A percentile compares a stretch with the other conserved stretches of the same genome.
Evolutionary conservation across 78 protist species (phyloP).

Genomic region (Dictyostelium capitatum): DNA sequence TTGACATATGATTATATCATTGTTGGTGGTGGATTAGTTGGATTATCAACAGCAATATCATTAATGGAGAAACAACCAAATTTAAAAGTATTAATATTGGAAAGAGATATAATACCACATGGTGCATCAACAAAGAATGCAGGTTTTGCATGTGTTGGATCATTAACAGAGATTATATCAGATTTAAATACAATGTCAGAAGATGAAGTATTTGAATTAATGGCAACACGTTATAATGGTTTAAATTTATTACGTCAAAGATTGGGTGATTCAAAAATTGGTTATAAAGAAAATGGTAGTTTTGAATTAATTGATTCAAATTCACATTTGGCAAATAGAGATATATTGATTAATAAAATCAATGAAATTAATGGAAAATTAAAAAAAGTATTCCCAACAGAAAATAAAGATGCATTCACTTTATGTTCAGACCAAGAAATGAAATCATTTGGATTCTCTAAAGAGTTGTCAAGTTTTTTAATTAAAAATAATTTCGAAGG

Average conservation of each 20-base stretch:
- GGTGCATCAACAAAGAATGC: conserved; percentile 54
- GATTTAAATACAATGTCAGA: conserved; percentile 25
- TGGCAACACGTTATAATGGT: conserved; percentile 14
- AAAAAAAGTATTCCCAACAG: background rate
- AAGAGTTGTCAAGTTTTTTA: background rate
- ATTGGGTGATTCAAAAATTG: conserved; percentile 35
- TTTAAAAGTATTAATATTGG: background rate
- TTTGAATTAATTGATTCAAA: conserved; percentile 33
- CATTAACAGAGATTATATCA: conserved; percentile 12
- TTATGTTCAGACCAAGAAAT: background rate
- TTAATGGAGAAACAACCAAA: background rate
- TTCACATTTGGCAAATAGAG: background rate
- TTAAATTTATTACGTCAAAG: background rate
- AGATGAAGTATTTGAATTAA: background rate
- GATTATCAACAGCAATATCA: conserved; percentile 25
- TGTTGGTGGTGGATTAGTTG: conserved; percentile 54
- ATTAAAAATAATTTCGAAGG: conserved; percentile 36
- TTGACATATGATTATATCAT: conserved; percentile 38
- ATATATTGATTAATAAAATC: background rate
- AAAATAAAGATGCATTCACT: conserved; percentile 2
- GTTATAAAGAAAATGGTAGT: conserved; percentile 39
- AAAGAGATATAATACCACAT: conserved; percentile 25
- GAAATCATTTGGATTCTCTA: background rate
- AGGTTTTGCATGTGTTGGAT: conserved; percentile 31
- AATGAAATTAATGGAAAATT: background rate